These are phyloP conservation scores for Abrus pulchellus DNA, from an alignment of 306 rosid genomes.

Conservation along the genomic window DNA sequence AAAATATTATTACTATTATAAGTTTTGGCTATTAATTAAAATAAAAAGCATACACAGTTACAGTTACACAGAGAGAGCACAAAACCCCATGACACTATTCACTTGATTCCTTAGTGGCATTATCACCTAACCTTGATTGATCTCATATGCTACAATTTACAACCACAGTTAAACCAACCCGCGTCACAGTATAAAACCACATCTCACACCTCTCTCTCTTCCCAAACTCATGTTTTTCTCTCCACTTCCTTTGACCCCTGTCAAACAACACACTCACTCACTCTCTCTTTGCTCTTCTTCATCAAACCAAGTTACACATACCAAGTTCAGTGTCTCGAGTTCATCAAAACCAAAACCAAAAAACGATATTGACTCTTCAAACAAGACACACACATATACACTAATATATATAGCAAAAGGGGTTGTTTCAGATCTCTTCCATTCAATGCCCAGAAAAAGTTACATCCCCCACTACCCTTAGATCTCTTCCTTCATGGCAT, in stretches of 20 bases:
- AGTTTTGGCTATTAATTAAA: too few relatives aligned
- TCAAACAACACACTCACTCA: constrained; percentile 47
- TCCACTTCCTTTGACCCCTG: constrained; percentile 67
- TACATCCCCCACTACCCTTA: constrained; percentile 11
- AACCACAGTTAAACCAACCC: constrained; percentile 33
- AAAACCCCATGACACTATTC: constrained; percentile 42
- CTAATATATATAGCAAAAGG: constrained; percentile 34
- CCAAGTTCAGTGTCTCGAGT: constrained; percentile 21
- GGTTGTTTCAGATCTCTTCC: constrained; percentile 57
- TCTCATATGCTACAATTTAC: constrained; percentile 30
- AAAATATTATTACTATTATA: too few relatives aligned
- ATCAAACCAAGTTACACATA: constrained; percentile 1
- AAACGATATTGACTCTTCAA: constrained; percentile 66
- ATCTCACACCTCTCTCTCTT: constrained; percentile 51
- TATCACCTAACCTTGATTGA: constrained; percentile 6
- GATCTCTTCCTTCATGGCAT: constrained; percentile 57
- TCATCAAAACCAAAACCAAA: constrained; percentile 30
- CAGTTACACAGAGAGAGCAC: constrained; percentile 27
- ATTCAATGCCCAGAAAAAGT: constrained; percentile 52
- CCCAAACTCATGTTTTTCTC: constrained; percentile 47
- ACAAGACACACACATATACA: constrained; percentile 16
- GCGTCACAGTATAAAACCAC: constrained; percentile 57
- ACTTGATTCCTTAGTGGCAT: constrained; percentile 43
- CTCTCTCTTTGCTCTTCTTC: constrained; percentile 41
- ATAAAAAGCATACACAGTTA: too few relatives aligned